A percentile compares a stretch with the other conserved stretches of the same genome.
phyloP scores from a whole-genome alignment of 1,284 basidiomycete species.

The Apiotrichum laibachii region DNA sequence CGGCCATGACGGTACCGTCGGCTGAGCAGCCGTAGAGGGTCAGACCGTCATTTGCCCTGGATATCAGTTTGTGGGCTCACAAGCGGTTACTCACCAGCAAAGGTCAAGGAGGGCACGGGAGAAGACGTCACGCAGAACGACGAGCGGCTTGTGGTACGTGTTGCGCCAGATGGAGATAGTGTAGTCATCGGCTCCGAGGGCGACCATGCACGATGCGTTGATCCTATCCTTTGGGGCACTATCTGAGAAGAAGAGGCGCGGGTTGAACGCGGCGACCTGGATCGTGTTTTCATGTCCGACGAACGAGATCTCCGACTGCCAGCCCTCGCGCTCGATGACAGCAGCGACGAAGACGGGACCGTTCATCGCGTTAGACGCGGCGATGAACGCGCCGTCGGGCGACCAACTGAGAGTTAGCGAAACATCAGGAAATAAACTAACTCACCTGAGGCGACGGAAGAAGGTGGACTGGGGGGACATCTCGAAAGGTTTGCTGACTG shows the following conservation, averaged over 20 bases:
- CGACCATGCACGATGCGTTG: constrained; percentile 60
- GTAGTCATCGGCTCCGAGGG: constrained; percentile 81
- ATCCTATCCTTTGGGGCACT: constrained; percentile 42
- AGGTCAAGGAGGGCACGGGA: constrained; percentile 93
- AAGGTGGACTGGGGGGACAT: constrained; percentile 93
- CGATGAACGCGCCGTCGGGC: constrained; percentile 95
- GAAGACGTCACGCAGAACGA: constrained; percentile 91
- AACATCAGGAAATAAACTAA: no score
- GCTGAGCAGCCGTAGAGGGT: constrained; percentile 92
- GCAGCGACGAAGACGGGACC: constrained; percentile 97
- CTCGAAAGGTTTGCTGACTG: constrained; percentile 84
- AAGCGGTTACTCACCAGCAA: constrained; percentile 61
- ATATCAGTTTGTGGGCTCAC: constrained; percentile 36
- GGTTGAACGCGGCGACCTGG: constrained; percentile 93
- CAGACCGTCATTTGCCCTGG: constrained; percentile 84
- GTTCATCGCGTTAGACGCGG: constrained; percentile 95
- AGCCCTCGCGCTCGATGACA: constrained; percentile 81
- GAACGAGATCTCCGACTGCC: constrained; percentile 85
- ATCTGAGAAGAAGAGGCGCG: constrained; percentile 79
- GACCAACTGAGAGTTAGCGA: constrained; percentile 76
- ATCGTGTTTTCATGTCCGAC: constrained; percentile 98
- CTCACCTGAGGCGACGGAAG: constrained; percentile 82
- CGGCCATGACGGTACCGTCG: constrained; percentile 87
- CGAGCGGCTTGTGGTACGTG: constrained; percentile 78
- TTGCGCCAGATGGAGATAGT: constrained; percentile 88